Conservation (phyloP, 1,139 yeast species). For the Yamadazyma blattariae region DNA sequence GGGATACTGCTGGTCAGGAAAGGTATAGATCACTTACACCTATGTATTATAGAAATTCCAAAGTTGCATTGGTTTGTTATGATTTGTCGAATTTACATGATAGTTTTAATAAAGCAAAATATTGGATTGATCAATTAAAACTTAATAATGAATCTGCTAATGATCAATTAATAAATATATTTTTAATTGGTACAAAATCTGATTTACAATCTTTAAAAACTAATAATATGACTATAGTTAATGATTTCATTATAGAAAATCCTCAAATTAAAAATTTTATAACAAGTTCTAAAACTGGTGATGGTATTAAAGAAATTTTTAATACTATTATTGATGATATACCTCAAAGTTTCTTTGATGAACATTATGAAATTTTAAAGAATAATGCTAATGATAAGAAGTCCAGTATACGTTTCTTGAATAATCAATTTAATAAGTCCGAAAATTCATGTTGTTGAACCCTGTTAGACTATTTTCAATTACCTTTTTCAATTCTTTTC, state of each 20-base stretch:
- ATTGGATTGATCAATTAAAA: conserved; percentile 44
- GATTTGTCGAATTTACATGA: conserved; percentile 32
- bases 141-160: conserved; percentile 19
- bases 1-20: conserved; percentile 57
- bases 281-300: conserved; percentile 50
- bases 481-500: too few species aligned
- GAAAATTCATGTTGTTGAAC: conserved; percentile 10
- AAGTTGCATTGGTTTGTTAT: conserved; percentile 40
- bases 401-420: conserved; percentile 9
- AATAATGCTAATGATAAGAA: conserved; percentile 9
- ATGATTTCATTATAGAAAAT: conserved; percentile 10
- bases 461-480: too few species aligned
- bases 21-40: conserved; percentile 47
- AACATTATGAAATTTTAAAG: conserved; percentile 13
- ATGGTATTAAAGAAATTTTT: conserved; percentile 43
- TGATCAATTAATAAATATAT: conserved; percentile 17
- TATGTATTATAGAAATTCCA: conserved; percentile 48
- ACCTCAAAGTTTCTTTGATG: conserved; percentile 27
- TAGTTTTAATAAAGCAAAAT: conserved; percentile 38
- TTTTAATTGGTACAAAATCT: conserved; percentile 36
- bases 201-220: conserved; percentile 17
- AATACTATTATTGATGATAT: conserved; percentile 42
- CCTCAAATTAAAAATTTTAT: conserved; percentile 19
- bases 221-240: conserved; percentile 4
- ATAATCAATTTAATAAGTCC: conserved; percentile 8